Base-by-base conservation (phyloP, 495 filamentous ascomycete genomes). In the Cetradonia linearis region DNA sequence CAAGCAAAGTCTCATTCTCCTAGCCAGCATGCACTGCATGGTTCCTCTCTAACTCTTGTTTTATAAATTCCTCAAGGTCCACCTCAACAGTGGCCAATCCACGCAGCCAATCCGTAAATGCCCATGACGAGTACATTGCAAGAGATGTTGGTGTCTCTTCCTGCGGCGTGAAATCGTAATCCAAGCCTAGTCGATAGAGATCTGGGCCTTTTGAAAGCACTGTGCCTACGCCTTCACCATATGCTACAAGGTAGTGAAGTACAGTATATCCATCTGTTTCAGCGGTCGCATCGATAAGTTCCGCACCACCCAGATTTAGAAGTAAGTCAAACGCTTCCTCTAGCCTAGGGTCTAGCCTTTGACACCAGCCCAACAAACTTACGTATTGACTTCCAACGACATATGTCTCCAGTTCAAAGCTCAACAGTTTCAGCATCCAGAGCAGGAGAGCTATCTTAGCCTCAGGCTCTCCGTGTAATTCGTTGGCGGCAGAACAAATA, bases 111-210 rank as follows among this genome's bases (percentile, higher is more conserved):
- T 7, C 0, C 5, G 37, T 31, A 10, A 56, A 56, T 28, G 34
- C 25, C 20, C 13, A 28, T n/a, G 55, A 56, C 1, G 38, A 46
- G 23, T 56, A 42, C 55, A 56, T 56, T 30, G 37, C 55, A 6
- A 56, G 55, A 31, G 55, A 56, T 30, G 55, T 56, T 9, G 55
- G 36, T 23, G 36, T 9, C 36, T 56, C 37, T 20, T 56, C 3
- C 1, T 44, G 3, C 16, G 55, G 55, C 5, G 33, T 56, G 13
- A 9, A 44, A 28, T 11, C 0, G 5, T 2, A 0, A 3, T 56
- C 38, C 14, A 16, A 10, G 55, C 38, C 2, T 0, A 16, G n/a
- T 18, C 20, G 55, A 56, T 56, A 27, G 25, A 46, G 55, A 56
- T 44, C 8, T 44, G 55, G 27, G 37, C 37, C 55, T 38, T 8